Evolutionary conservation across 805 yeast genomes (phyloP).

Genomic region (Schwanniomyces sp.): DNA sequence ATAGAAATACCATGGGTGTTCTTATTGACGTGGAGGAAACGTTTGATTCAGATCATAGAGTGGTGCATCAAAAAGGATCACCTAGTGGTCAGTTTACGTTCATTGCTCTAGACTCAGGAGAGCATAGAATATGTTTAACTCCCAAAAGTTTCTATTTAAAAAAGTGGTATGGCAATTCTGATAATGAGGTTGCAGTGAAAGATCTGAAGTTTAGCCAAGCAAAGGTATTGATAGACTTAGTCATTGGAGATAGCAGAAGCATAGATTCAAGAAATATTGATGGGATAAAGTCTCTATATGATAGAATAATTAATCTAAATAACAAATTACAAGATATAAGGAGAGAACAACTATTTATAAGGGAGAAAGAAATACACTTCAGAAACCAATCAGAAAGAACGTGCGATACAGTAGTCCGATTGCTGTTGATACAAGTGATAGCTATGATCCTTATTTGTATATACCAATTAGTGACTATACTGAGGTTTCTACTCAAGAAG

Average conservation of each 20-base stretch:
- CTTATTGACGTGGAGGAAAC: conserved; percentile 49
- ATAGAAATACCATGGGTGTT: conserved; percentile 26
- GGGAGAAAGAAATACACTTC: conserved; percentile 23
- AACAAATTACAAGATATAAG: conserved; percentile 57
- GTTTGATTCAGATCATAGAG: conserved; percentile 18
- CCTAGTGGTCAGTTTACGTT: conserved; percentile 25
- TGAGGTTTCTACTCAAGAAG: conserved; percentile 14
- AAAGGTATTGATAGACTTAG: conserved; percentile 19
- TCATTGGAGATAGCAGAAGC: conserved; percentile 18
- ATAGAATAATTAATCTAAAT: conserved; percentile 56
- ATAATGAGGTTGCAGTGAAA: conserved; percentile 9
- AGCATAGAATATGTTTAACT: conserved; percentile 25
- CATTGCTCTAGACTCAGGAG: conserved; percentile 23
- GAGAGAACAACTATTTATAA: conserved; percentile 56
- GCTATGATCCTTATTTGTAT: conserved; percentile 15
- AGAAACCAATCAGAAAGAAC: conserved; percentile 25
- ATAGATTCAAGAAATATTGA: conserved; percentile 42
- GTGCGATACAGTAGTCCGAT: conserved; percentile 18
- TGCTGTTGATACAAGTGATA: conserved; percentile 20
- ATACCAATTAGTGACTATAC: conserved; percentile 20
- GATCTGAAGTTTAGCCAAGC: conserved; percentile 22
- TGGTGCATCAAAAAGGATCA: conserved; percentile 24
- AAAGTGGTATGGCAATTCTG: conserved; percentile 15
- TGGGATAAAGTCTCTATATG: conserved; percentile 50
- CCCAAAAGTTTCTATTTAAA: conserved; percentile 20